Evolutionary conservation across 1,284 basidiomycete species (phyloP), one percentile per base, ranked within the genome.

Genomic region (Paramarasmius palmivorus): DNA sequence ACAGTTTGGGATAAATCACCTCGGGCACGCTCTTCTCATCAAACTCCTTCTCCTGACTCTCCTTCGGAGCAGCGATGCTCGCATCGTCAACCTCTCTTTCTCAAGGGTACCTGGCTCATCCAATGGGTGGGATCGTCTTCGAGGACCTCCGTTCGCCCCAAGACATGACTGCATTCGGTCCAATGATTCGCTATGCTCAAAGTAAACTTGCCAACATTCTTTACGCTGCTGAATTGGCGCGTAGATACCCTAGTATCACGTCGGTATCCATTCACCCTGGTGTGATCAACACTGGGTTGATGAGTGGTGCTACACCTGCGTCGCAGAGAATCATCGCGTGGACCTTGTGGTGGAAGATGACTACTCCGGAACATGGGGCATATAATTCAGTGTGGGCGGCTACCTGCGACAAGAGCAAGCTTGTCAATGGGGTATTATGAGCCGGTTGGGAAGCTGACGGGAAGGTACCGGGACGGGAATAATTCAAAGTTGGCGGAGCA

Each of bases 1-100:
- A 9, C 60, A 63, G 17, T 59, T 60, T 14, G 61, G 54, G 2
- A 46, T 55, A 12, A 63, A 63, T 51, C 60, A 61, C 40, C 6
- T 63, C 44, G 57, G 57, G 4, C 58, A 63, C 40, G 59, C 55
- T 1, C 45, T 60, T 19, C 39, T 61, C 36, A 56, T 59, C 45
- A 61, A 61, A 23, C 58, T 58, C 12, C 44, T 61, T 9, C 58
- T 59, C 25, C 58, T 58, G 9, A 44, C n/a, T 22, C 41, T 44
- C 41, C 41, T 44, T 22, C 41, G 41, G 3, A 5, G 25, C 19
- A 44, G 41, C 41, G 41, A 44, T 25, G 41, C 25, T 44, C 41
- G 41, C 2, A 44, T 44, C 22, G 10, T 26, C 9, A 23, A 10
- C 14, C 25, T 44, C 5, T 22, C 41, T 3, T 44, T n/a, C 41